These are phyloP conservation scores for Hanseniaspora occidentalis DNA, from an alignment of 805 yeast species.

Conservation along the genomic window DNA sequence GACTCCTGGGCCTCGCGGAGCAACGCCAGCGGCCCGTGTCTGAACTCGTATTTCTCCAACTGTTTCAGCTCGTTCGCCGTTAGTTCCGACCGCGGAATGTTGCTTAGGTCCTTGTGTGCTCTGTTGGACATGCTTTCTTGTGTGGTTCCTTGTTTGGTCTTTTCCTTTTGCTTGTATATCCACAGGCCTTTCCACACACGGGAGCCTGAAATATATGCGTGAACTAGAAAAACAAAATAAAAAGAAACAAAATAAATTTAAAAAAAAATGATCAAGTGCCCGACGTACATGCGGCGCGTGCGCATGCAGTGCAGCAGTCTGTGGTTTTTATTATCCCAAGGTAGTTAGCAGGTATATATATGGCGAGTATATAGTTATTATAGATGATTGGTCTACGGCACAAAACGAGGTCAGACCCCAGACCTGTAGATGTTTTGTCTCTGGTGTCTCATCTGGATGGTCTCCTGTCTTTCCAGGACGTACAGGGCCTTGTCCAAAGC, in stretches of 20 bases:
- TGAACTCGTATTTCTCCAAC: conserved; percentile 80
- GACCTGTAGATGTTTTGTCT: conserved; percentile 68
- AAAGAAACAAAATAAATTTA: too few species aligned
- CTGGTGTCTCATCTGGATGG: conserved; percentile 80
- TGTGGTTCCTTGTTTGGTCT: not conserved
- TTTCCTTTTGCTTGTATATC: not conserved
- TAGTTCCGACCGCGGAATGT: conserved; percentile 68
- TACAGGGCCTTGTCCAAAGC: conserved; percentile 76
- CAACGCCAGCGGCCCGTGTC: conserved; percentile 82
- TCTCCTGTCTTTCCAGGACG: conserved; percentile 75
- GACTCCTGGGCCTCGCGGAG: conserved; percentile 72
- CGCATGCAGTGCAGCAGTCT: too few species aligned
- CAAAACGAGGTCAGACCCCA: conserved; percentile 34
- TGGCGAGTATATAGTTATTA: too few species aligned
- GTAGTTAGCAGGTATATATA: too few species aligned
- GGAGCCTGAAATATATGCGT: too few species aligned
- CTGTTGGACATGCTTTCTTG: not conserved
- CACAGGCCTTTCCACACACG: too few species aligned
- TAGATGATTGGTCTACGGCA: too few species aligned
- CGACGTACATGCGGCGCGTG: too few species aligned
- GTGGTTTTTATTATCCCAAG: too few species aligned
- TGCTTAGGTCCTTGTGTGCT: conserved; percentile 42
- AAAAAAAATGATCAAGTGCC: too few species aligned
- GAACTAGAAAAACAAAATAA: too few species aligned
- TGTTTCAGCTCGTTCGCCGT: conserved; percentile 67